Percentiles rank a stretch among this genome's conserved stretches.
phyloP scores from a whole-genome alignment of 805 yeast genomes.

The Scheffersomyces spartinae region DNA sequence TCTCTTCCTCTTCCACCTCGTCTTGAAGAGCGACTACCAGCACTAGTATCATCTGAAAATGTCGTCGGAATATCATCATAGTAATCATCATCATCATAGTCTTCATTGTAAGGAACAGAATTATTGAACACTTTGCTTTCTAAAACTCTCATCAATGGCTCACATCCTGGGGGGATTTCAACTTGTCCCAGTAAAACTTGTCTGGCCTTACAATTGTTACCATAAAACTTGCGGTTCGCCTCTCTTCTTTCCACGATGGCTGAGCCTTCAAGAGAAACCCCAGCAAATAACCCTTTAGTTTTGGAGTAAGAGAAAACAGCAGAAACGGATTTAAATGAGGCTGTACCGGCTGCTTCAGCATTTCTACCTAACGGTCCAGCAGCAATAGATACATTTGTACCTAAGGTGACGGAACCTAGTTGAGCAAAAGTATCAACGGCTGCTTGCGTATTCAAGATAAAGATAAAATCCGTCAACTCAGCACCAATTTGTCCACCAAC shows the following conservation, averaged over 20 bases:
- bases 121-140: slow-evolving; percentile 74
- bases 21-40: slow-evolving; percentile 5
- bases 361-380: slow-evolving; percentile 97
- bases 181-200: slow-evolving; percentile 74
- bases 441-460: slow-evolving; percentile 72
- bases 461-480: slow-evolving; percentile 91
- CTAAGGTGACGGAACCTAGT: slow-evolving; percentile 86
- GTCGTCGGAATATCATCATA: slow-evolving; percentile 68
- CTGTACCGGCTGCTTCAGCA: slow-evolving; percentile 96
- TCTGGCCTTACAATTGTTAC: slow-evolving; percentile 80
- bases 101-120: slow-evolving; percentile 35
- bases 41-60: slow-evolving; percentile 40
- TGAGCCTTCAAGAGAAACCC: slow-evolving; percentile 94
- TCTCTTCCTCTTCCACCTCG: slow-evolving; percentile 14
- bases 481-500: slow-evolving; percentile 98
- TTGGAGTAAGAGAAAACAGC: slow-evolving; percentile 91
- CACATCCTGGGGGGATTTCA: slow-evolving; percentile 89
- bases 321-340: slow-evolving; percentile 75
- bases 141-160: slow-evolving; percentile 72
- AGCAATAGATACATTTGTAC: slow-evolving; percentile 90
- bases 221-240: slow-evolving; percentile 91
- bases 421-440: slow-evolving; percentile 94
- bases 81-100: slow-evolving; percentile 50
- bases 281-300: slow-evolving; percentile 94
- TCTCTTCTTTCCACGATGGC: slow-evolving; percentile 95